These are phyloP conservation scores for Fusarium pseudocircinatum DNA, from an alignment of 2,329 filamentous ascomycete species.

Conservation along the genomic window DNA sequence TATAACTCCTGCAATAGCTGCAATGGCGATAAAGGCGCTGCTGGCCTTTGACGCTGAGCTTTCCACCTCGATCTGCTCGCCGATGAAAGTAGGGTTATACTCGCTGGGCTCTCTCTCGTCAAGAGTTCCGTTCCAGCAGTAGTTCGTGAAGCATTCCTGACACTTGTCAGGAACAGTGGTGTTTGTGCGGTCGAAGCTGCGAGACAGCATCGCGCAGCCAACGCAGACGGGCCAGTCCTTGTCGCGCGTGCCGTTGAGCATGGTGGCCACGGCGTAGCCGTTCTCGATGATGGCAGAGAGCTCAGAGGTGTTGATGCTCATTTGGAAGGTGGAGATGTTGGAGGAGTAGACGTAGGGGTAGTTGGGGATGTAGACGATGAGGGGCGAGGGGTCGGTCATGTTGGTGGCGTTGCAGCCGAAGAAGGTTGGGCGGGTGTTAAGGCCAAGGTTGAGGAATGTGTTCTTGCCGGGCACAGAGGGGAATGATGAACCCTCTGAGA, in stretches of 20 bases:
- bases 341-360: slow-evolving; percentile 78
- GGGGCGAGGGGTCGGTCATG: slow-evolving; percentile 65
- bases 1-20: slow-evolving; percentile 33
- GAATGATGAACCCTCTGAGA: slow-evolving; percentile 65
- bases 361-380: slow-evolving; percentile 85
- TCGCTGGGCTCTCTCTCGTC: slow-evolving; percentile 47
- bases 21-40: slow-evolving; percentile 16
- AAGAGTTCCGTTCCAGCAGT: slow-evolving; percentile 92
- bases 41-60: slow-evolving; percentile 34
- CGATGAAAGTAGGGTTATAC: slow-evolving; percentile 45
- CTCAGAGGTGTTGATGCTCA: slow-evolving; percentile 69
- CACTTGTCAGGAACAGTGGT: slow-evolving; percentile 77
- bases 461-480: slow-evolving; percentile 64
- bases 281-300: slow-evolving; percentile 87
- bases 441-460: slow-evolving; percentile 65
- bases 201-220: slow-evolving; percentile 83
- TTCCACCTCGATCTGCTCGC: slow-evolving; percentile 41
- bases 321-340: slow-evolving; percentile 83
- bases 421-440: slow-evolving; percentile 69
- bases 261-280: slow-evolving; percentile 84
- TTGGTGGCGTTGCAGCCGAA: slow-evolving; percentile 70
- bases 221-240: slow-evolving; percentile 83
- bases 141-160: slow-evolving; percentile 76
- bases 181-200: slow-evolving; percentile 77
- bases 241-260: slow-evolving; percentile 82